Evolutionary conservation across 1,139 yeast species (phyloP).

Genomic region (Ogataea hybrid): DNA sequence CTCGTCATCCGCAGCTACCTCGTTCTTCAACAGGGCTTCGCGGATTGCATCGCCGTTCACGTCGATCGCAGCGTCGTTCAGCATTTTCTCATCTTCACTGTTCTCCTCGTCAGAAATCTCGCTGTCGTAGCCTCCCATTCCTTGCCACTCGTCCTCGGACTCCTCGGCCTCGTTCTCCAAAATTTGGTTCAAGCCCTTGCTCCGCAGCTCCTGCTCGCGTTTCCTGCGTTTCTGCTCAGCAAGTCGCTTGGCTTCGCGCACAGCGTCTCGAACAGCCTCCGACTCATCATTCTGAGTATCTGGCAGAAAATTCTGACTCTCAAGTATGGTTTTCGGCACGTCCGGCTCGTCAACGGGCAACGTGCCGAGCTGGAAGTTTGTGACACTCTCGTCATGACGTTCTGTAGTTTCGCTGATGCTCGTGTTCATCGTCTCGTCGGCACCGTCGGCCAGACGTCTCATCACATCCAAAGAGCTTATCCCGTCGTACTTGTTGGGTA

Average conservation of each 20-base stretch:
- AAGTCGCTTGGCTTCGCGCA: slow-evolving; percentile 24
- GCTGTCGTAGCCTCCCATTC: slow-evolving; percentile 80
- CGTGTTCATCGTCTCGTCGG: slow-evolving; percentile 3
- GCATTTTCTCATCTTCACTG: slow-evolving; percentile 78
- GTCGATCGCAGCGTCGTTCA: slow-evolving; percentile 68
- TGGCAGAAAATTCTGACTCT: slow-evolving; percentile 30
- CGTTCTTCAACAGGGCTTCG: slow-evolving; percentile 62
- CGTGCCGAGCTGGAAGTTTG: slow-evolving; percentile 3
- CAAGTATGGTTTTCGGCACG: slow-evolving; percentile 19
- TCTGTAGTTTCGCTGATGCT: slow-evolving; percentile 4
- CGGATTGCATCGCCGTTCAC: slow-evolving; percentile 61
- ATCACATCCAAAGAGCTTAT: slow-evolving; percentile 22
- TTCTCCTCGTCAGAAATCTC: slow-evolving; percentile 65
- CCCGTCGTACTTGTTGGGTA: slow-evolving; percentile 17
- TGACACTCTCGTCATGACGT: slow-evolving; percentile 1
- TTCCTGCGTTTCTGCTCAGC: slow-evolving; percentile 34
- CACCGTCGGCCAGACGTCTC: slow-evolving; percentile 19
- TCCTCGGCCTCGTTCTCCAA: slow-evolving; percentile 91
- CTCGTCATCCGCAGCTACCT: slow-evolving; percentile 64
- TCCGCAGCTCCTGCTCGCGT: slow-evolving; percentile 48
- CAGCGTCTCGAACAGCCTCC: slow-evolving; percentile 21
- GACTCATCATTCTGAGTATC: slow-evolving; percentile 28
- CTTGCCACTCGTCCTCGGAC: slow-evolving; percentile 96
- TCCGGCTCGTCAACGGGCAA: slow-evolving; percentile 9
- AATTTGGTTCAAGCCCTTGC: slow-evolving; percentile 49